phyloP scores from a whole-genome alignment of 768 basidiomycete species.

The Epithele typhae region DNA sequence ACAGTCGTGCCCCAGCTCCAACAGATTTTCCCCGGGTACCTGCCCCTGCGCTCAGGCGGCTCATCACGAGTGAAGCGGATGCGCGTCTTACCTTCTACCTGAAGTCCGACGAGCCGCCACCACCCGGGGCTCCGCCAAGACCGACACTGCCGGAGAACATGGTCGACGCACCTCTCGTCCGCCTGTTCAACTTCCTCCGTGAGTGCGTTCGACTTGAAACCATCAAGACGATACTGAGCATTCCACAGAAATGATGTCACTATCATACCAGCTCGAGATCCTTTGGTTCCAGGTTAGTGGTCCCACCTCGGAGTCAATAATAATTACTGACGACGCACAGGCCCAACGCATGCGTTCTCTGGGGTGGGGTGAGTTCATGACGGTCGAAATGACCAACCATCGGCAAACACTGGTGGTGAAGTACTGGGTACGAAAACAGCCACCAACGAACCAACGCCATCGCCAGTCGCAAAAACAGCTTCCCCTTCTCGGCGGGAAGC shows the following conservation, averaged over 20 bases:
- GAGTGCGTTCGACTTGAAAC: too few relatives aligned
- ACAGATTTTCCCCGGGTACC: slow-evolving; percentile 74
- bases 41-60: slow-evolving; percentile 53
- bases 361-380: slow-evolving; percentile 80
- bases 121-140: slow-evolving; percentile 39
- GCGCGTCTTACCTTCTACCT: slow-evolving; percentile 59
- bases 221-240: too few relatives aligned
- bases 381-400: slow-evolving; percentile 63
- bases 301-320: neutral
- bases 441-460: slow-evolving; percentile 27
- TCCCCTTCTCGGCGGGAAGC: slow-evolving; percentile 63
- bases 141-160: slow-evolving; percentile 55
- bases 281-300: slow-evolving; percentile 61
- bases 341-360: slow-evolving; percentile 75
- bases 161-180: slow-evolving; percentile 78
- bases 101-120: slow-evolving; percentile 37
- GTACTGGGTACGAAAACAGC: slow-evolving; percentile 73
- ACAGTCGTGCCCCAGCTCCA: neutral
- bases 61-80: slow-evolving; percentile 73
- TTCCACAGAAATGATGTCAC: slow-evolving; percentile 83
- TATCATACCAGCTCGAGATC: slow-evolving; percentile 91
- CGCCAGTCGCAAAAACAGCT: slow-evolving; percentile 31
- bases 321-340: slow-evolving; percentile 24
- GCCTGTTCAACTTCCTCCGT: slow-evolving; percentile 90
- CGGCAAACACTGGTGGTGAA: slow-evolving; percentile 64